Evolutionary conservation across 2,329 filamentous ascomycete species (phyloP), one percentile per base, ranked within the genome.

Genomic region (Colletotrichum sublineola): DNA sequence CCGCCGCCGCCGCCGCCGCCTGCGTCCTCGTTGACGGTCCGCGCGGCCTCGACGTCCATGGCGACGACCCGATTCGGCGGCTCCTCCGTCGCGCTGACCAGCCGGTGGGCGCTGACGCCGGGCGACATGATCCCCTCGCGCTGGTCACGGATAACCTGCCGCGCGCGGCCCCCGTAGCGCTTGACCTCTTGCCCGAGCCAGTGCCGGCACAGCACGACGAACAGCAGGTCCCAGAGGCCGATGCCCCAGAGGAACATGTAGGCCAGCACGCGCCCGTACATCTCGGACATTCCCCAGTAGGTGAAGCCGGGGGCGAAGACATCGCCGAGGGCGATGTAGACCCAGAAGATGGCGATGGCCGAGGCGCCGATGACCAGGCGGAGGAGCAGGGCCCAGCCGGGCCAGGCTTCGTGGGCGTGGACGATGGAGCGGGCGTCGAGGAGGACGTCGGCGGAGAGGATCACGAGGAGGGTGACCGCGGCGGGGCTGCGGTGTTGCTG

Each of bases 371-470:
- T 75, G 31, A 78, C 20, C 5, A 79, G 74, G 36, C 82, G 79
- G 14, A 79, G 61, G 8, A 79, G 44, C 4, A 83, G 74, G n/a
- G 78, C 76, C 76, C 79, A 80, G 40, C 75, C 77, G 9, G 78
- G 76, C 78, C 81, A 81, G 11, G 76, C 76, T 48, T 71, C 76
- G 63, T 80, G 76, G 53, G 78, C 75, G 57, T 79, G 76, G 18
- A 77, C 75, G 38, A 84, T 79, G 33, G 80, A 79, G 67, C 78
- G 74, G 52, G 81, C 73, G 73, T 84, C 82, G 66, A 84, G 78
- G 24, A 79, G 65, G n/a, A 79, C 75, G 71, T 85, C 82, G 38
- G 77, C 50, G 38, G 69, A 72, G 9, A 83, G 77, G n/a, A 82
- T 70, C 9, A 75, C 63, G 8, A 82, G 75, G 14, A 83, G 75